Evolutionary conservation across 2,329 filamentous ascomycete genomes (phyloP).

Genomic region (Fusarium sp.): DNA sequence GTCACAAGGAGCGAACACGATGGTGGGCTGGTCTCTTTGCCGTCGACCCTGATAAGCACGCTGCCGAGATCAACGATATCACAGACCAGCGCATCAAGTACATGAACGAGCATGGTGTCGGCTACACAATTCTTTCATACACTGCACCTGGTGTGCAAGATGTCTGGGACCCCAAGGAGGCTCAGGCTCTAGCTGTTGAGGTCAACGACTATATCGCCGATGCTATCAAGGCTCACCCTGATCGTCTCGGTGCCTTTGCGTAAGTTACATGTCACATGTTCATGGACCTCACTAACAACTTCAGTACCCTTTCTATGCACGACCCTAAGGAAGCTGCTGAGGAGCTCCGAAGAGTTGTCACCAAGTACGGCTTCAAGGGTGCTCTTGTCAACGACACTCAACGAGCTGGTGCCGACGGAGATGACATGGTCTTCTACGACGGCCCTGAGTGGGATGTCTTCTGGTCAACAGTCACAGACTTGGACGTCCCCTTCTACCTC

Average conservation of each 20-base stretch:
- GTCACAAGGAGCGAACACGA: conserved; percentile 63
- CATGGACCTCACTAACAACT: not conserved
- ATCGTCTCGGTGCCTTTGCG: conserved; percentile 58
- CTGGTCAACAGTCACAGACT: conserved; percentile 64
- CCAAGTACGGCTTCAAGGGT: conserved; percentile 67
- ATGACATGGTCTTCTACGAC: conserved; percentile 72
- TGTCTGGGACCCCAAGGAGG: conserved; percentile 51
- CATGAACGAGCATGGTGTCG: conserved; percentile 57
- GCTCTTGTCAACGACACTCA: conserved; percentile 70
- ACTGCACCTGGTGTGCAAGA: conserved; percentile 59
- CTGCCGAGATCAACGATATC: conserved; percentile 59
- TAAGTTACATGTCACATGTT: conserved; percentile 23
- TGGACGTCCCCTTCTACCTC: conserved; percentile 71
- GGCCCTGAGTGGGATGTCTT: conserved; percentile 67
- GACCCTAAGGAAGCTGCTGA: conserved; percentile 58
- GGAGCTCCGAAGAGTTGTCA: conserved; percentile 63
- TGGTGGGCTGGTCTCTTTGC: conserved; percentile 70
- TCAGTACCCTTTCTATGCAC: conserved; percentile 60
- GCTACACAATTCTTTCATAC: conserved; percentile 58
- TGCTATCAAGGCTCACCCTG: conserved; percentile 48
- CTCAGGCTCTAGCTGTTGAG: conserved; percentile 52
- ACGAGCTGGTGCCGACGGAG: conserved; percentile 63
- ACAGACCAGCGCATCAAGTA: conserved; percentile 52
- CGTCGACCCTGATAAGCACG: conserved; percentile 65
- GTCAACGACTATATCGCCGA: conserved; percentile 53